Conservation (phyloP, 2,329 filamentous ascomycete genomes). For the Aspergillus calidoustus region DNA sequence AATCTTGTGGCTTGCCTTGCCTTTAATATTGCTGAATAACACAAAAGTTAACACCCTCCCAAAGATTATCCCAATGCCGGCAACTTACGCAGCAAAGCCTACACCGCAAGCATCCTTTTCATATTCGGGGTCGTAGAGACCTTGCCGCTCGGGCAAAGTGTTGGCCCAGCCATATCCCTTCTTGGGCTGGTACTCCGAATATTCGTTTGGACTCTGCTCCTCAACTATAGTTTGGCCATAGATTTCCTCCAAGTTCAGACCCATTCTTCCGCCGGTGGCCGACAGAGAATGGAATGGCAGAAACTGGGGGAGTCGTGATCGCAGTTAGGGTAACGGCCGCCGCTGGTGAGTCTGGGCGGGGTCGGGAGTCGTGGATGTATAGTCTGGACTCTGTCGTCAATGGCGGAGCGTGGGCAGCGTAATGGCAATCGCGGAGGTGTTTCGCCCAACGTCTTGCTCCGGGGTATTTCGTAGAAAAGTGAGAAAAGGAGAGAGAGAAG, state of each 20-base stretch:
- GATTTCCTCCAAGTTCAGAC: slow-evolving; percentile 54
- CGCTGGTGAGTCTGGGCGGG: slow-evolving; percentile 27
- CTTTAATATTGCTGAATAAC: slow-evolving; percentile 83
- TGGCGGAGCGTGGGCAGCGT: slow-evolving; percentile 28
- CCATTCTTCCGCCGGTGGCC: slow-evolving; percentile 55
- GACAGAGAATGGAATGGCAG: slow-evolving; percentile 44
- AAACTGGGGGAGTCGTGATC: slow-evolving; percentile 23
- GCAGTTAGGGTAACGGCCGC: slow-evolving; percentile 22
- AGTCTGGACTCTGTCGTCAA: slow-evolving; percentile 34
- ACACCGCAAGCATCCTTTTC: slow-evolving; percentile 99
- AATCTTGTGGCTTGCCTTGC: slow-evolving; percentile 96
- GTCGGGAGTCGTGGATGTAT: slow-evolving; percentile 20
- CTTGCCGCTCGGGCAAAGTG: slow-evolving; percentile 95
- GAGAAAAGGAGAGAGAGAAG: slow-evolving; percentile 18
- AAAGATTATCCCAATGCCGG: slow-evolving; percentile 8
- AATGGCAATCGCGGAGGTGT: slow-evolving; percentile 16
- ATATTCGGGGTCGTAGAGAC: slow-evolving; percentile 92
- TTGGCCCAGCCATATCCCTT: slow-evolving; percentile 89
- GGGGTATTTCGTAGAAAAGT: slow-evolving; percentile 14
- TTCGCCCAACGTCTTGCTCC: slow-evolving; percentile 29
- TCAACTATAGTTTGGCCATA: slow-evolving; percentile 53
- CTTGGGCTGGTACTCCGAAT: slow-evolving; percentile 59
- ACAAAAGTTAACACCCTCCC: slow-evolving; percentile 11
- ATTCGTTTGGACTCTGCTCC: slow-evolving; percentile 50
- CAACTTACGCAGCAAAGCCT: slow-evolving; percentile 89